A percentile compares a stretch with the other conserved stretches of the same genome.
Conservation (phyloP, 2,329 filamentous ascomycete genomes). For the Xylariaceae sp. region DNA sequence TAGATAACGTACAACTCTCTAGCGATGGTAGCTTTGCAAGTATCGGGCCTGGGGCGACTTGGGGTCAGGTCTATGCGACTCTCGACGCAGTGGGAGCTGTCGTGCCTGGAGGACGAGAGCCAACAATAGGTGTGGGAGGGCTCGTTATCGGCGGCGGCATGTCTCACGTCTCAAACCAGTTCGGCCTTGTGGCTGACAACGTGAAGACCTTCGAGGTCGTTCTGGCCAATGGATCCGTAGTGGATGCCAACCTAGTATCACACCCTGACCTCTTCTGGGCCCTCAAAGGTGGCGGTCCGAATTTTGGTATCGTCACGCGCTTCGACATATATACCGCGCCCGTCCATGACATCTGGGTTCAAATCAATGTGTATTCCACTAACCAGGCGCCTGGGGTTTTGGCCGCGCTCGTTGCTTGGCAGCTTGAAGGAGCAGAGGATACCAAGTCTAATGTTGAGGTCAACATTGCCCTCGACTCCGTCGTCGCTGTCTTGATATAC, state of each 20-base stretch:
- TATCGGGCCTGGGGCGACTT: slow-evolving; percentile 23
- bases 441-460: slow-evolving; percentile 19
- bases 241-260: slow-evolving; percentile 34
- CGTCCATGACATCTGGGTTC: slow-evolving; percentile 23
- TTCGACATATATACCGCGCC: slow-evolving; percentile 31
- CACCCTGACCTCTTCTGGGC: slow-evolving; percentile 44
- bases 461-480: slow-evolving; percentile 15
- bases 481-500: slow-evolving; percentile 22
- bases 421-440: slow-evolving; percentile 22
- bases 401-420: slow-evolving; percentile 27
- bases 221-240: slow-evolving; percentile 38
- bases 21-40: no score
- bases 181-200: slow-evolving; percentile 33
- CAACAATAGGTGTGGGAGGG: slow-evolving; percentile 18
- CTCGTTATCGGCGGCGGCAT: slow-evolving; percentile 29
- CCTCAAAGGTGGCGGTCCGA: slow-evolving; percentile 45
- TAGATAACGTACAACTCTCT: no score
- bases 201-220: slow-evolving; percentile 38
- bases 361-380: slow-evolving; percentile 13
- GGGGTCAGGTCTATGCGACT: slow-evolving; percentile 20
- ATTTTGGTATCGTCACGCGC: slow-evolving; percentile 41
- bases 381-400: slow-evolving; percentile 23
- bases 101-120: slow-evolving; percentile 18
- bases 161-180: slow-evolving; percentile 24
- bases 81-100: slow-evolving; percentile 12